Conservation (phyloP, 2,329 filamentous ascomycete genomes). For the Falciphora oryzae region DNA sequence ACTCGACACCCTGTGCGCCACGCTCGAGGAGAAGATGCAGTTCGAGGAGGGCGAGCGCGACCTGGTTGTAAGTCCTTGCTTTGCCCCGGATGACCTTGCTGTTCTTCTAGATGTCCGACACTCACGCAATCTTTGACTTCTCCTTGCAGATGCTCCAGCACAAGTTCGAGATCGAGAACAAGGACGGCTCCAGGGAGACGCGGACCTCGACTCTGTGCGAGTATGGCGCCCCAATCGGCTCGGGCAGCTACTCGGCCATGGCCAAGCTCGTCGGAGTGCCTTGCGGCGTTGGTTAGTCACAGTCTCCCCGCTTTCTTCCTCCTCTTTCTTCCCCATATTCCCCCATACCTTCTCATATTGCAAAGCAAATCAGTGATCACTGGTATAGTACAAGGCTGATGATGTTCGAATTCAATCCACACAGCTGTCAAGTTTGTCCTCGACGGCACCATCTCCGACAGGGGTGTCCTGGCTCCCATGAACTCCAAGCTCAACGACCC, state of each 20-base stretch:
- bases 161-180: conserved; percentile 78
- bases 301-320: too few relatives aligned
- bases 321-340: too few relatives aligned
- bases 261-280: conserved; percentile 71
- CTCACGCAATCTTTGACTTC: background rate
- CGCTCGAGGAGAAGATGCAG: conserved; percentile 86
- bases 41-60: conserved; percentile 79
- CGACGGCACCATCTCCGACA: conserved; percentile 56
- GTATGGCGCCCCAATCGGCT: conserved; percentile 69
- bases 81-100: background rate
- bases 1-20: conserved; percentile 85
- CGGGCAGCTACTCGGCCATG: conserved; percentile 74
- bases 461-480: conserved; percentile 64
- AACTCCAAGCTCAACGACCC: conserved; percentile 58
- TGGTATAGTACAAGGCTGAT: too few relatives aligned
- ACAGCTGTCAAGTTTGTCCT: conserved; percentile 61
- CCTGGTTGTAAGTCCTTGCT: conserved; percentile 50
- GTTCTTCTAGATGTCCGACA: conserved; percentile 6
- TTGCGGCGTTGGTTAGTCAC: conserved; percentile 27
- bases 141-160: conserved; percentile 56
- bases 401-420: conserved; percentile 23
- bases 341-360: too few relatives aligned
- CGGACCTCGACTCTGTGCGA: conserved; percentile 76
- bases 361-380: too few relatives aligned
- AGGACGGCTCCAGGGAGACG: conserved; percentile 71